phyloP scores from a whole-genome alignment of 2,329 filamentous ascomycete species.

The Allantophomopsis lycopodina region DNA sequence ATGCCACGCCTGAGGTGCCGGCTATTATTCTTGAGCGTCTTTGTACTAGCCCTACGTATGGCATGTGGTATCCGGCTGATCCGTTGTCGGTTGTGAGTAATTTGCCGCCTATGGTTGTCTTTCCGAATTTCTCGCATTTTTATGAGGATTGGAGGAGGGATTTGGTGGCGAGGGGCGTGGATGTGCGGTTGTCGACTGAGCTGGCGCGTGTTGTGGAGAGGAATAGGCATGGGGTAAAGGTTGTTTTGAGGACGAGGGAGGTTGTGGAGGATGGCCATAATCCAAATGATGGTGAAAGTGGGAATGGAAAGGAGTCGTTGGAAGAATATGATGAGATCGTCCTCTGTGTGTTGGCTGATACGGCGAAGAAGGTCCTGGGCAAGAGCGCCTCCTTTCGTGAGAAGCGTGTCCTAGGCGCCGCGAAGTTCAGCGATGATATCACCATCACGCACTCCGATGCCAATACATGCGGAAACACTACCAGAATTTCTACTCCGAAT shows the following conservation, averaged over 20 bases:
- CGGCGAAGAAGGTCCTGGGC: conserved; percentile 45
- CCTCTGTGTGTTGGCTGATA: conserved; percentile 51
- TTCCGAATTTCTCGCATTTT: conserved; percentile 46
- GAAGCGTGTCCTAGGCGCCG: conserved; percentile 53
- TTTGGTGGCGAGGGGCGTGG: conserved; percentile 37
- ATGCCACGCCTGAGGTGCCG: conserved; percentile 59
- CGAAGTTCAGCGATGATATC: conserved; percentile 56
- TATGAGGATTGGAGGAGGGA: conserved; percentile 45
- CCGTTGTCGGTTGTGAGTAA: conserved; percentile 39
- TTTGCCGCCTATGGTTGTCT: conserved; percentile 51
- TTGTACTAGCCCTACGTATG: conserved; percentile 43
- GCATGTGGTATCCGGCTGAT: conserved; percentile 42
- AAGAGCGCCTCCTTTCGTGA: conserved; percentile 45
- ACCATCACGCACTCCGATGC: conserved; percentile 56
- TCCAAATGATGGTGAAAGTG: neutral
- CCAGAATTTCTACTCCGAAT: conserved; percentile 39
- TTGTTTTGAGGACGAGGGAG: neutral
- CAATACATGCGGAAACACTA: conserved; percentile 53
- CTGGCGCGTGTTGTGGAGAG: conserved; percentile 36
- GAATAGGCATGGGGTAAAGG: conserved; percentile 31
- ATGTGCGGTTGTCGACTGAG: conserved; percentile 40
- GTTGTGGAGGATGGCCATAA: too few relatives aligned
- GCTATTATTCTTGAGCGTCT: conserved; percentile 51
- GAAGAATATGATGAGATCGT: conserved; percentile 54
- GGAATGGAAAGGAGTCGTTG: conserved; percentile 19